Percentiles rank a stretch among this genome's conserved stretches.
These are phyloP conservation scores for Flammula alnicola DNA, from an alignment of 1,284 basidiomycete genomes.

Conservation along the genomic window DNA sequence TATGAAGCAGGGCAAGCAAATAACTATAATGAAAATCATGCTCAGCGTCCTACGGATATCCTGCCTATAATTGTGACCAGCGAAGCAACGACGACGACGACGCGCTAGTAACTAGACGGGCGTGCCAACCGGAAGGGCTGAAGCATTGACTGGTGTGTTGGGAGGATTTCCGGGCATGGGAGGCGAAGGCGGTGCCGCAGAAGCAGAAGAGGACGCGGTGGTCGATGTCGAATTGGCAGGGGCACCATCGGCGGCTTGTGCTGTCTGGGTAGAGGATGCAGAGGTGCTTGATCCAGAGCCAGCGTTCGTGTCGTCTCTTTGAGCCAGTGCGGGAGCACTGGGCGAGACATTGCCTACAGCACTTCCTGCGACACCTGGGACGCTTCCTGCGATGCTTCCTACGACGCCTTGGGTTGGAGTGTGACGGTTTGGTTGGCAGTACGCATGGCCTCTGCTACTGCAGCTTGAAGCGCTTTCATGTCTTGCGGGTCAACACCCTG, in stretches of 20 bases:
- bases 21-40: too few relatives aligned
- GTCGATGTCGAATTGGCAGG: conserved; percentile 2
- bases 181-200: conserved; percentile 16
- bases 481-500: background rate
- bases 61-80: too few relatives aligned
- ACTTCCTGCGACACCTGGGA: background rate
- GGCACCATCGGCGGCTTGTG: background rate
- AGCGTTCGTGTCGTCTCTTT: background rate
- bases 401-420: background rate
- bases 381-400: background rate
- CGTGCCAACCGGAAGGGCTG: background rate
- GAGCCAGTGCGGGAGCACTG: background rate
- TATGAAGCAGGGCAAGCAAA: too few relatives aligned
- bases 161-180: conserved; percentile 19
- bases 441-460: conserved; percentile 13
- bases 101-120: background rate
- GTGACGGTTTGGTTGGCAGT: background rate
- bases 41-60: too few relatives aligned
- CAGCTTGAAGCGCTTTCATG: conserved; percentile 6
- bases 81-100: too few relatives aligned
- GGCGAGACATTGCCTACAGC: background rate
- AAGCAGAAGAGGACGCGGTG: conserved; percentile 3
- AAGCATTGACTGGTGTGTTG: conserved; percentile 15
- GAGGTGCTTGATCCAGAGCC: conserved; percentile 8
- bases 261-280: conserved; percentile 10